These are phyloP conservation scores for Boechera divaricarpa DNA, from an alignment of 345 rosid species.

Conservation along the genomic window DNA sequence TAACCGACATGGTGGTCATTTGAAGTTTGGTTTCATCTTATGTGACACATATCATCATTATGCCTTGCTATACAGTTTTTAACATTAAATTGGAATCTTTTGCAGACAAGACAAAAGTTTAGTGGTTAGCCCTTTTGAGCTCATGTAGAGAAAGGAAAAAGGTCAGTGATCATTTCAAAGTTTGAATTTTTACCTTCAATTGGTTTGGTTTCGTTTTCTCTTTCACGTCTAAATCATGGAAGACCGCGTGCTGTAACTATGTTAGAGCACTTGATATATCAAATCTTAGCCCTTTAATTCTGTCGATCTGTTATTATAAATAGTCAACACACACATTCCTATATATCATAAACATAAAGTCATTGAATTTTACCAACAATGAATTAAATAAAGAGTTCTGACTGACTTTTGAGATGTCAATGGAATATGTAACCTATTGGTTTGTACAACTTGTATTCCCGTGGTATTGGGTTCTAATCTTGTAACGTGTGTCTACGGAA, in stretches of 20 bases:
- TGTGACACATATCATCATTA: slow-evolving; percentile 22
- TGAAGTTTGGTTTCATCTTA: slow-evolving; percentile 29
- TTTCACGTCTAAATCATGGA: slow-evolving; percentile 45
- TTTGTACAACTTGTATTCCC: not conserved
- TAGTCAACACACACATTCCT: not conserved
- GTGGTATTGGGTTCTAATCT: not conserved
- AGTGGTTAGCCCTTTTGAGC: slow-evolving; percentile 21
- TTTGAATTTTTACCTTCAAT: slow-evolving; percentile 36
- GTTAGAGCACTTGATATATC: slow-evolving; percentile 36
- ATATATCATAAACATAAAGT: not conserved
- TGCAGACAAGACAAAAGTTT: slow-evolving; percentile 26
- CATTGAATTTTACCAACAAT: not conserved
- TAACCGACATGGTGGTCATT: not conserved
- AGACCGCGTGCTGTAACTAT: slow-evolving; percentile 38
- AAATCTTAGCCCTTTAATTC: slow-evolving; percentile 15
- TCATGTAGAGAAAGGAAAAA: slow-evolving; percentile 39
- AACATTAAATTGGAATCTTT: slow-evolving; percentile 20
- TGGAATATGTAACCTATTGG: not conserved
- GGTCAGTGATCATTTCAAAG: slow-evolving; percentile 39
- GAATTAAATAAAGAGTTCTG: not conserved
- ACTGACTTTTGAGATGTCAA: not conserved
- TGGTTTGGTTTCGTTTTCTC: slow-evolving; percentile 8
- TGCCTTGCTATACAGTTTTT: slow-evolving; percentile 20
- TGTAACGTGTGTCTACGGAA: not conserved
- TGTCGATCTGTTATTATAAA: not conserved